Evolutionary conservation across 1,284 basidiomycete species (phyloP).

Genomic region (Ganoderma sp.): DNA sequence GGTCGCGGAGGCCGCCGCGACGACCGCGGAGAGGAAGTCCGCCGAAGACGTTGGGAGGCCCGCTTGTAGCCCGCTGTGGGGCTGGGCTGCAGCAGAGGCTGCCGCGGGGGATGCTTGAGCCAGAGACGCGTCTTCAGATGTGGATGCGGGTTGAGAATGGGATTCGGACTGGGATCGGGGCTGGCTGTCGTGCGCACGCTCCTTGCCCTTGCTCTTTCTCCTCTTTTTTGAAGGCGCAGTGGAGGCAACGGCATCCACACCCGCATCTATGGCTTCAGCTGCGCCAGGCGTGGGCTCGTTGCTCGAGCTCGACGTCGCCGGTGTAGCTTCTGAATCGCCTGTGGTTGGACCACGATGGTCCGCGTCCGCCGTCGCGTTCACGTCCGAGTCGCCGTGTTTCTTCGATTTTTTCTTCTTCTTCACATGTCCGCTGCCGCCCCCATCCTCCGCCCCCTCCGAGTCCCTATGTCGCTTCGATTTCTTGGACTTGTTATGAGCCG

Average conservation of each 20-base stretch:
- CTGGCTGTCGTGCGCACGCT: conserved; percentile 34
- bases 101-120: conserved; percentile 31
- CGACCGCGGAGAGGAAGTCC: conserved; percentile 59
- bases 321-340: conserved; percentile 5
- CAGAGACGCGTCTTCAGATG: neutral
- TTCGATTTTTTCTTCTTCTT: conserved; percentile 41
- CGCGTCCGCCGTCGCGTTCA: conserved; percentile 16
- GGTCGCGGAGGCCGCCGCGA: conserved; percentile 42
- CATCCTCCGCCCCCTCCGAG: conserved; percentile 25
- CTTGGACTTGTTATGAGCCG: conserved; percentile 44
- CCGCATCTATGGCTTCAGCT: neutral
- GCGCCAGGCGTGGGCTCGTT: conserved; percentile 16
- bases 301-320: conserved; percentile 11
- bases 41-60: conserved; percentile 40
- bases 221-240: conserved; percentile 42
- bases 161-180: neutral
- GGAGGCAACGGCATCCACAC: conserved; percentile 19
- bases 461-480: conserved; percentile 50
- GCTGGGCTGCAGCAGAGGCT: conserved; percentile 29
- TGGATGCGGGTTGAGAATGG: neutral
- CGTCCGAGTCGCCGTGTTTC: conserved; percentile 28
- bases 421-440: conserved; percentile 31
- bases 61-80: conserved; percentile 23
- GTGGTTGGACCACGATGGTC: conserved; percentile 8
- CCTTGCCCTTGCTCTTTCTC: conserved; percentile 47